Conservation (phyloP, 2,329 filamentous ascomycete genomes). For the Fusarium mundagurra region DNA sequence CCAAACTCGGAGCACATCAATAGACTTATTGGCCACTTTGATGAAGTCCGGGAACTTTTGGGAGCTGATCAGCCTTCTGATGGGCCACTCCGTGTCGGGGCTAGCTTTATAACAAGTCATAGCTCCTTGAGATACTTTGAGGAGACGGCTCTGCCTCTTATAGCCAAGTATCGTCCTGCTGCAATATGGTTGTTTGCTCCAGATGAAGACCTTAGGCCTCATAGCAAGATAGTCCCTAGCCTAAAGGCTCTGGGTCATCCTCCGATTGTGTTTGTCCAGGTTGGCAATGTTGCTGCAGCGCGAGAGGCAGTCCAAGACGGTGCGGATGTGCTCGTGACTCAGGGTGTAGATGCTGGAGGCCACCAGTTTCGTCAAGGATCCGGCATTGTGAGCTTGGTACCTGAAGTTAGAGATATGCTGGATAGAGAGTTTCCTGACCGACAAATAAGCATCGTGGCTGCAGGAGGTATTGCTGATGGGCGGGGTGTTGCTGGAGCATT, state of each 20-base stretch:
- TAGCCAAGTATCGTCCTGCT: slow-evolving; percentile 63
- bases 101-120: slow-evolving; percentile 65
- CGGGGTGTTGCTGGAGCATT: slow-evolving; percentile 65
- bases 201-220: slow-evolving; percentile 52
- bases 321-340: slow-evolving; percentile 68
- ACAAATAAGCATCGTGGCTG: slow-evolving; percentile 59
- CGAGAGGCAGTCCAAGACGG: slow-evolving; percentile 58
- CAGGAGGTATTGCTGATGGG: slow-evolving; percentile 68
- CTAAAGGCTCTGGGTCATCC: slow-evolving; percentile 44
- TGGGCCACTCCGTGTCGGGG: slow-evolving; percentile 66
- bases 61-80: slow-evolving; percentile 36
- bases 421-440: slow-evolving; percentile 47
- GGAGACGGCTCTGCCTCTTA: slow-evolving; percentile 58
- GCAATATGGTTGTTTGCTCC: slow-evolving; percentile 76
- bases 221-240: slow-evolving; percentile 49
- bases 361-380: slow-evolving; percentile 67
- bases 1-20: slow-evolving; percentile 45
- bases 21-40: slow-evolving; percentile 47
- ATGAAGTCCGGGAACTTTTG: slow-evolving; percentile 44
- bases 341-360: slow-evolving; percentile 72
- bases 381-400: slow-evolving; percentile 65
- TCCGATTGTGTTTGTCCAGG: slow-evolving; percentile 67
- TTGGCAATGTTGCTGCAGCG: slow-evolving; percentile 68
- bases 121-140: slow-evolving; percentile 52
- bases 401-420: slow-evolving; percentile 64